Conservation (phyloP, 768 basidiomycete genomes). For the Lactarius psammicola region DNA sequence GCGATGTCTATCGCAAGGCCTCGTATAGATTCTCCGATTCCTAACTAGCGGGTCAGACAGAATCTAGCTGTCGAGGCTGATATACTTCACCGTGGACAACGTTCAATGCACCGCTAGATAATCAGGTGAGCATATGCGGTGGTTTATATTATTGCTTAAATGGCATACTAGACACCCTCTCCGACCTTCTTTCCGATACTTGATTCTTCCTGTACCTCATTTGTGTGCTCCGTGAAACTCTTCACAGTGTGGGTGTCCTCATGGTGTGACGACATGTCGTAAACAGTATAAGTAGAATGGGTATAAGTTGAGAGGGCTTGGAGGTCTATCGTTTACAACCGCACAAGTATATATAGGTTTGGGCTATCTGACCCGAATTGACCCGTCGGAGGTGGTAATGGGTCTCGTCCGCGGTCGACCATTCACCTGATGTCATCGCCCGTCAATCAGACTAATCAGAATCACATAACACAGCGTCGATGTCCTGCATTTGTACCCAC, state of each 20-base stretch:
- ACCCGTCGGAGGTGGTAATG: neutral
- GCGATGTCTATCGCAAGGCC: slow-evolving; percentile 16
- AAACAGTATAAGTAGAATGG: neutral
- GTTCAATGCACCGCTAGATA: slow-evolving; percentile 7
- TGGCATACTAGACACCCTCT: slow-evolving; percentile 17
- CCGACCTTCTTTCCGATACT: slow-evolving; percentile 10
- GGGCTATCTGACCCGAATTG: neutral
- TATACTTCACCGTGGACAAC: slow-evolving; percentile 13
- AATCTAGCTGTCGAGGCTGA: neutral
- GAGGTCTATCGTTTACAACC: neutral
- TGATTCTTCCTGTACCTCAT: neutral
- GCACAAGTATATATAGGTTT: neutral
- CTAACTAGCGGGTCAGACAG: slow-evolving; percentile 1
- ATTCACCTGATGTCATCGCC: neutral
- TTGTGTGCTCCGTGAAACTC: slow-evolving; percentile 1
- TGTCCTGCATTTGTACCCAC: neutral
- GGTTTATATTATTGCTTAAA: neutral
- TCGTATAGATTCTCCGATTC: slow-evolving; percentile 21
- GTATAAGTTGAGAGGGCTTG: neutral
- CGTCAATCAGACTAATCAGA: neutral
- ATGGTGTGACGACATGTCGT: slow-evolving; percentile 14
- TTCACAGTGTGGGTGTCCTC: slow-evolving; percentile 6
- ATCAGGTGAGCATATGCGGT: neutral
- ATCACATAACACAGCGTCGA: too few species aligned
- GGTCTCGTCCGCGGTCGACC: neutral